Evolutionary conservation across 106 monocot genomes (phyloP).

Genomic region (Triglochin maritima): DNA sequence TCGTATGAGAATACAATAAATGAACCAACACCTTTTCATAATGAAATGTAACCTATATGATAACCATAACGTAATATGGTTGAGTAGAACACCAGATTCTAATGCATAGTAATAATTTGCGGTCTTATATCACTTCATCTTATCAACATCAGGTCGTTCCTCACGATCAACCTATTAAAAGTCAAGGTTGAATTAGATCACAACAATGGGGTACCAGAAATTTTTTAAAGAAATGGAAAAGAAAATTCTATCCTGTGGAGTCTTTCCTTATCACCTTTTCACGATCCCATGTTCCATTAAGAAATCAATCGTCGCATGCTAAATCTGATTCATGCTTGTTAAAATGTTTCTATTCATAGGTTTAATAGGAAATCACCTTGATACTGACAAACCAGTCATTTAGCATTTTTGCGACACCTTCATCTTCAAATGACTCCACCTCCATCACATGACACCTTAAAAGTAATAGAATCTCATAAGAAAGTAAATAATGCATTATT

Average conservation of each 20-base stretch:
- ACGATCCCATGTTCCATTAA: too few relatives aligned
- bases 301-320: too few relatives aligned
- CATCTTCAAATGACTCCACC: constrained; percentile 93
- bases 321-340: neutral
- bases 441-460: constrained; percentile 99
- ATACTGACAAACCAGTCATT: constrained; percentile 97
- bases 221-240: neutral
- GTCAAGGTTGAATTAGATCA: neutral
- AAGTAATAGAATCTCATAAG: neutral
- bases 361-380: constrained; percentile 37
- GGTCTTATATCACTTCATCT: constrained; percentile 28
- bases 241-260: neutral
- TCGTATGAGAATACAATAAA: neutral
- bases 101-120: too few relatives aligned
- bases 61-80: too few relatives aligned
- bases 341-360: neutral
- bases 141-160: constrained; percentile 96
- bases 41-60: too few relatives aligned
- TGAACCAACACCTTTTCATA: too few relatives aligned
- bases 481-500: too few relatives aligned
- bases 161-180: constrained; percentile 79
- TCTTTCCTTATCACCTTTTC: too few relatives aligned
- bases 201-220: neutral
- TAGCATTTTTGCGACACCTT: constrained; percentile 68
- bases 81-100: too few relatives aligned